These are phyloP conservation scores for Anthoceros angustus DNA, from an alignment of 225 moss, liverwort and hornwort species.

Conservation along the genomic window DNA sequence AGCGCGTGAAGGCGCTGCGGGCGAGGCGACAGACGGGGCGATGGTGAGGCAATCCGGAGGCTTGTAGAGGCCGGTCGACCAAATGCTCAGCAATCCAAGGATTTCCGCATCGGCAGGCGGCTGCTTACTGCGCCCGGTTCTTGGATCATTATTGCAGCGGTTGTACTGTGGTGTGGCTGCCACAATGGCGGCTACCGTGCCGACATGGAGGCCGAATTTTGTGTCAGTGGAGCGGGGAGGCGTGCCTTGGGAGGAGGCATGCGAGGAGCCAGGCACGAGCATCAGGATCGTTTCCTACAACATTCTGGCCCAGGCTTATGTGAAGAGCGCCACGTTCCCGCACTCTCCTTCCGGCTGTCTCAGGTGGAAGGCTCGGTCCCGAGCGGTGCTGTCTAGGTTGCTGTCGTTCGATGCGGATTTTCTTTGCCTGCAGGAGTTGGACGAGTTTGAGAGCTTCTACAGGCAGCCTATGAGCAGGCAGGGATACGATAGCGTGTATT, in stretches of 20 bases:
- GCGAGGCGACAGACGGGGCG: no score
- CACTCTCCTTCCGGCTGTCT: slow-evolving; percentile 71
- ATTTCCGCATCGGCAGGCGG: no score
- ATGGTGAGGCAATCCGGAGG: no score
- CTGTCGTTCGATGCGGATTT: slow-evolving; percentile 70
- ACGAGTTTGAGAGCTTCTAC: slow-evolving; percentile 67
- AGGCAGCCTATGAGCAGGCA: slow-evolving; percentile 30
- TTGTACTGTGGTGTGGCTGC: background rate
- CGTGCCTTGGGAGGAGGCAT: slow-evolving; percentile 12
- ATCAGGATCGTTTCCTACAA: slow-evolving; percentile 78
- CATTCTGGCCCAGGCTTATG: slow-evolving; percentile 74
- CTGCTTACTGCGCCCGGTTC: no score
- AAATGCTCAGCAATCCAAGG: no score
- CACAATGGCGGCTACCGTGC: slow-evolving; percentile 33
- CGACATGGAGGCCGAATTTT: slow-evolving; percentile 35
- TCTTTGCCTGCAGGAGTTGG: slow-evolving; percentile 78
- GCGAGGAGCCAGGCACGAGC: slow-evolving; percentile 16
- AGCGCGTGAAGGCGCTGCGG: no score
- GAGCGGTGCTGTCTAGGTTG: slow-evolving; percentile 49
- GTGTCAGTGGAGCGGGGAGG: slow-evolving; percentile 24
- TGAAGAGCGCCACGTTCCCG: slow-evolving; percentile 57
- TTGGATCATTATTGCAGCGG: no score
- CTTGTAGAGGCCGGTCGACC: no score
- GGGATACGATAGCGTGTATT: slow-evolving; percentile 68
- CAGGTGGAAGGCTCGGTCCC: slow-evolving; percentile 73